Conservation (phyloP, 768 basidiomycete species). For the Lentinula edodes region DNA sequence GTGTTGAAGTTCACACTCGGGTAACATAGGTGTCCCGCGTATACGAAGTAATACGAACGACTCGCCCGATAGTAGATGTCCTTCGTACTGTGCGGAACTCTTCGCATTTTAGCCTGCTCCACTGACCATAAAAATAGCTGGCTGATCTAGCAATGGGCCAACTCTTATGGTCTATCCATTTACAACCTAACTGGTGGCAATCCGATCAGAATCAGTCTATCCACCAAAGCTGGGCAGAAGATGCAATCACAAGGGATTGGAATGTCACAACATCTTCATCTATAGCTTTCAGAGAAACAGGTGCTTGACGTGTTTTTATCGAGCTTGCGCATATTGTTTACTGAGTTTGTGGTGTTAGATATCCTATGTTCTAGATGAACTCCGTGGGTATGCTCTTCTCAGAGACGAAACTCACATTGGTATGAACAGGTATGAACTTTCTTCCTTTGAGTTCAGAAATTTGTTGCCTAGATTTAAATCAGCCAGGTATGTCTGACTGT, state of each 20-base stretch:
- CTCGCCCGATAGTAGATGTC: constrained; percentile 23
- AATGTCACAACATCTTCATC: constrained; percentile 30
- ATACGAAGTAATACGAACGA: not conserved
- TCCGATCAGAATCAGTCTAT: constrained; percentile 17
- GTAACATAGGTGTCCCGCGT: not conserved
- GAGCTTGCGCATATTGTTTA: not conserved
- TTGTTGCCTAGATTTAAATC: not conserved
- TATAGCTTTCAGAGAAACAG: constrained; percentile 31
- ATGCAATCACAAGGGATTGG: constrained; percentile 23
- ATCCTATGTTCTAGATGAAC: constrained; percentile 43
- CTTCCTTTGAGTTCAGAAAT: not conserved
- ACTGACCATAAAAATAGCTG: constrained; percentile 24
- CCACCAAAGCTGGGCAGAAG: constrained; percentile 26
- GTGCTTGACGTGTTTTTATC: constrained; percentile 17
- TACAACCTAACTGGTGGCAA: constrained; percentile 37
- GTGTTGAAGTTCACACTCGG: constrained; percentile 14
- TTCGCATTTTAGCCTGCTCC: not conserved
- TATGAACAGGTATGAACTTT: constrained; percentile 31
- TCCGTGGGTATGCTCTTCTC: constrained; percentile 37
- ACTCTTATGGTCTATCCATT: constrained; percentile 38
- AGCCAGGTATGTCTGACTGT: constrained; percentile 39
- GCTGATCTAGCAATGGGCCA: constrained; percentile 45
- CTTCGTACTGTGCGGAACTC: constrained; percentile 37
- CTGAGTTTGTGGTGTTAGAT: constrained; percentile 22
- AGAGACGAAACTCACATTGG: constrained; percentile 28